Evolutionary conservation across 305 asterid species (phyloP), one percentile per base, ranked within the genome.

Genomic region (Fraxinus angustifolia): DNA sequence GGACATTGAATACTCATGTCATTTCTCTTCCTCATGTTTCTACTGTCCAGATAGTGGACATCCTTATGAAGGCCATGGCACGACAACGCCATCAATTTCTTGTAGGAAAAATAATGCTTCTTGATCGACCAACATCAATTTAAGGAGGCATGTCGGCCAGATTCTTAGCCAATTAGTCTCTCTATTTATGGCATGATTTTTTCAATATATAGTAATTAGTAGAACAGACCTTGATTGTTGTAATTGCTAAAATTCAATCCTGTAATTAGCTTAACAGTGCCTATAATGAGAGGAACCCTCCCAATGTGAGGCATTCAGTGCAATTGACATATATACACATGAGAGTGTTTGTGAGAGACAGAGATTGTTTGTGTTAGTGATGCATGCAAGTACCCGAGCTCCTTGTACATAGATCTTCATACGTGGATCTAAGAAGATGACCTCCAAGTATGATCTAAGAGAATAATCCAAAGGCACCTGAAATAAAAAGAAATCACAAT

Each of bases 381-480:
- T 68, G 74, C 74, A 12, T 68, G 21, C 38, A 68, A 71, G 76
- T 83, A 92, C 97, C 95, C 73, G 82, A 82, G 93, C 90, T 87
- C 90, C 90, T 87, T 92, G 95, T 10, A 91, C 93, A 84, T 85
- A 87, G 72, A 92, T 92, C 90, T 90, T 92, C 92, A 91, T 90
- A 77, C 95, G 87, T 67, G 97, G 95, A 82, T 91, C 91, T 28
- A 90, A 84, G 90, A 92, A 92, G 72, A 92, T 90, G 71, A 92
- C 91, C 90, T 91, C 95, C 88, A 92, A 79, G 84, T 92, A 92
- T 10, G 93, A 86, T 86, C 89, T 85, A 65, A 92, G 93, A 67
- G 93, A 91, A 86, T 88, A 92, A 83, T 92, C 97, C 90, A 92
- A 82, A 65, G 93, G 94, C 83, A 92, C 94, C 97, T 92, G 86